phyloP scores from a whole-genome alignment of 352 stramenopile species.

The Phytophthora kernoviae region DNA sequence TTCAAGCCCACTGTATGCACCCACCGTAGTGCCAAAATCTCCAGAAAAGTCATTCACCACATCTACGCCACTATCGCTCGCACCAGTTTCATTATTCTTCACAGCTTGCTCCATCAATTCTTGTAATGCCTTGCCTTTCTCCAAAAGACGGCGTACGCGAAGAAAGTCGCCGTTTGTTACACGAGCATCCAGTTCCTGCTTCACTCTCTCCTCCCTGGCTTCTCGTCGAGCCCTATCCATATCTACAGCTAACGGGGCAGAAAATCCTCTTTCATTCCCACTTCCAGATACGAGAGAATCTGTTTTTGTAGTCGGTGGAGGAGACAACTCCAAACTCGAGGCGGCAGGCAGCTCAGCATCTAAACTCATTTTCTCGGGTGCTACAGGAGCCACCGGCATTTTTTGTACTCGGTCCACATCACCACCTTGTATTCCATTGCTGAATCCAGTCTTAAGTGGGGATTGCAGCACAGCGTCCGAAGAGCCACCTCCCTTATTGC shows the following conservation, averaged over 20 bases:
- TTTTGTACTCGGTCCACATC: too few relatives aligned
- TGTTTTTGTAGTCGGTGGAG: background rate
- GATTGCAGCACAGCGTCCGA: too few relatives aligned
- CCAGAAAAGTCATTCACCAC: background rate
- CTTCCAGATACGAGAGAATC: background rate
- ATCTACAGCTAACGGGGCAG: background rate
- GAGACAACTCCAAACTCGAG: background rate
- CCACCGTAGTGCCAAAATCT: background rate
- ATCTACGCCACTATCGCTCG: background rate
- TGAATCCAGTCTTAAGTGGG: too few relatives aligned
- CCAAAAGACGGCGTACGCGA: conserved; percentile 38
- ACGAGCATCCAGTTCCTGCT: background rate
- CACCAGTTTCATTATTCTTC: conserved; percentile 4
- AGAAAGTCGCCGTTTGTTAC: conserved; percentile 5
- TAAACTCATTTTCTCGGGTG: background rate
- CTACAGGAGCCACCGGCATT: too few relatives aligned
- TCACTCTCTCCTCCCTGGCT: background rate
- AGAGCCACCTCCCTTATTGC: background rate
- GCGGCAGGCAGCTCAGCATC: background rate
- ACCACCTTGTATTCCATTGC: too few relatives aligned
- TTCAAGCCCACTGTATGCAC: background rate
- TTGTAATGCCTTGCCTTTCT: conserved; percentile 51
- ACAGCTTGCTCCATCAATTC: conserved; percentile 52
- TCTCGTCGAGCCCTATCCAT: background rate
- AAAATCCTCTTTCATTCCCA: background rate